A percentile compares a stretch with the other conserved stretches of the same genome.
These are phyloP conservation scores for Rhizopogon vulgaris DNA, from an alignment of 768 basidiomycete species.

Conservation along the genomic window DNA sequence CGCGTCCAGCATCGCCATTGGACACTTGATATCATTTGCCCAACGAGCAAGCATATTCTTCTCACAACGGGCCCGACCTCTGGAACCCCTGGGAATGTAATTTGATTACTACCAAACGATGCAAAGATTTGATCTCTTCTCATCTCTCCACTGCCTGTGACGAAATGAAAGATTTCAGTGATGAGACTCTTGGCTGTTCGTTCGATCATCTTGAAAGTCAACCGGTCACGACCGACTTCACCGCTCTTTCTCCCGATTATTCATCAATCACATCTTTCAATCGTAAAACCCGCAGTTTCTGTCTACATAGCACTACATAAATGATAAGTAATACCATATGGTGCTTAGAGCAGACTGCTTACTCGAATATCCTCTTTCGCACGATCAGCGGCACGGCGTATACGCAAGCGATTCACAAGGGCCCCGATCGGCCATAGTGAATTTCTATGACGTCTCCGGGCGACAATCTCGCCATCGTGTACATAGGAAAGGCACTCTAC, in stretches of 20 bases:
- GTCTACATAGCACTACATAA: too few species aligned
- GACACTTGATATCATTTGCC: conserved; percentile 14
- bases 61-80: conserved; percentile 14
- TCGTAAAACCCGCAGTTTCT: background rate
- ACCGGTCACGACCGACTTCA: background rate
- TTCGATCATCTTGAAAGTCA: background rate
- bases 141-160: background rate
- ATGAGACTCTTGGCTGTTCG: background rate
- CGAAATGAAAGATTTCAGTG: background rate
- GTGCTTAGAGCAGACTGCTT: background rate
- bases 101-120: background rate
- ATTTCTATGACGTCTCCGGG: background rate
- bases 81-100: background rate
- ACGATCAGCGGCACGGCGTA: background rate
- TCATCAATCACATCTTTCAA: background rate
- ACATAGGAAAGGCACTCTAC: too few species aligned
- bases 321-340: too few species aligned
- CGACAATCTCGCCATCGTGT: background rate
- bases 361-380: background rate
- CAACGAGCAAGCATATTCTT: conserved; percentile 12
- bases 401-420: background rate
- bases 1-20: conserved; percentile 12
- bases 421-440: background rate
- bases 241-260: background rate
- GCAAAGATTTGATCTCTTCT: background rate